Evolutionary conservation across 2,329 filamentous ascomycete genomes (phyloP).

Genomic region (Aspergillus quadrilineatus): DNA sequence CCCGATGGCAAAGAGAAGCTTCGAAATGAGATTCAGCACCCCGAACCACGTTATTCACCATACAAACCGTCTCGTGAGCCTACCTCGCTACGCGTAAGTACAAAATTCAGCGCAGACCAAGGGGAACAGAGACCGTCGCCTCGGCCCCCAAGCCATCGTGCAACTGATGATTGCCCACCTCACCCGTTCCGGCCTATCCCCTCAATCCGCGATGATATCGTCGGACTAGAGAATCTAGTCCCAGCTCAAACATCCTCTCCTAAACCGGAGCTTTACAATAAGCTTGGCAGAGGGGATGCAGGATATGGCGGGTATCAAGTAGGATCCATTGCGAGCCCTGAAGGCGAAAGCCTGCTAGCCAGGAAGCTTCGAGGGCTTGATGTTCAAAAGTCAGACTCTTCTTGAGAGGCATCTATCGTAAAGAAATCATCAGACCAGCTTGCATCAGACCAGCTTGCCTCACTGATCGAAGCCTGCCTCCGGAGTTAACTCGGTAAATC

Average conservation of each 20-base stretch:
- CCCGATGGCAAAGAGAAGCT: constrained; percentile 93
- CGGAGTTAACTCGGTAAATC: constrained; percentile 4
- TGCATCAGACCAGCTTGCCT: too few relatives aligned
- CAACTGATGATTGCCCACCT: constrained; percentile 4
- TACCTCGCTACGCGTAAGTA: constrained; percentile 41
- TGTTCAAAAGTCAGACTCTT: constrained; percentile 35
- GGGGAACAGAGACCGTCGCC: constrained; percentile 50
- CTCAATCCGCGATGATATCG: constrained; percentile 16
- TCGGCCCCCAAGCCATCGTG: not conserved
- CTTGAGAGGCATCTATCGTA: not conserved
- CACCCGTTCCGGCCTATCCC: constrained; percentile 23
- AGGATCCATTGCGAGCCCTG: constrained; percentile 39
- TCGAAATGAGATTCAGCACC: constrained; percentile 82
- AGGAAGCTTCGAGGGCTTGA: constrained; percentile 66
- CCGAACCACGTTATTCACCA: constrained; percentile 79
- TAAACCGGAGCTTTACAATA: constrained; percentile 57
- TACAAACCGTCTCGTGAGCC: constrained; percentile 68
- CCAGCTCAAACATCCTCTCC: constrained; percentile 29
- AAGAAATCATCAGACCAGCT: not conserved
- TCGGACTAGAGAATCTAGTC: constrained; percentile 26
- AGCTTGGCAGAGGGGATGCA: constrained; percentile 65
- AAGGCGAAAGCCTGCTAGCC: constrained; percentile 68
- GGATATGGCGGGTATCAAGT: constrained; percentile 62
- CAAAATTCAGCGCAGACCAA: constrained; percentile 59
- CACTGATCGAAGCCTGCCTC: not conserved